phyloP scores from a whole-genome alignment of 1,284 basidiomycete genomes.

The Sporisorium graminicola region DNA sequence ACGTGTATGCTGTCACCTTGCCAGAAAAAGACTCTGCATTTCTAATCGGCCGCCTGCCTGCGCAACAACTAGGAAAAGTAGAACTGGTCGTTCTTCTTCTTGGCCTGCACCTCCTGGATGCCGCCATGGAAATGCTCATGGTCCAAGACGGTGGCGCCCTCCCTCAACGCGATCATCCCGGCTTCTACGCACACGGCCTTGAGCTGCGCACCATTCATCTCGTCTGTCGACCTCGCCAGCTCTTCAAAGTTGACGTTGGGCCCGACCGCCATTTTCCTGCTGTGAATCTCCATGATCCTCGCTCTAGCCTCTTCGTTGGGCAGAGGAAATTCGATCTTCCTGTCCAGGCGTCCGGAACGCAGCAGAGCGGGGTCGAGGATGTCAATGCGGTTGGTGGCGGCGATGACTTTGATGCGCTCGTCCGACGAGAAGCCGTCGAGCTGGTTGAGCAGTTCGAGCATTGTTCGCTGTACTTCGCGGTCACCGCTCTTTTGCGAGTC shows the following conservation, averaged over 20 bases:
- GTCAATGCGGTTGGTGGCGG: conserved; percentile 98
- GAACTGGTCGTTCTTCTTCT: conserved; percentile 69
- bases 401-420: conserved; percentile 98
- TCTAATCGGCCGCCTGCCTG: neutral
- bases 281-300: conserved; percentile 82
- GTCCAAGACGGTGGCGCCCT: conserved; percentile 79
- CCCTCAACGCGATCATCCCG: conserved; percentile 96
- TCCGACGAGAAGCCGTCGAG: conserved; percentile 88
- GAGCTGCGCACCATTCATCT: conserved; percentile 79
- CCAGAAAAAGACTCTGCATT: neutral
- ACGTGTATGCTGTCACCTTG: too few relatives aligned
- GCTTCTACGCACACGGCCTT: conserved; percentile 83
- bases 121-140: conserved; percentile 70
- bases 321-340: conserved; percentile 85
- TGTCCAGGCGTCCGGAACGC: conserved; percentile 80
- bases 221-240: conserved; percentile 80
- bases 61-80: conserved; percentile 52
- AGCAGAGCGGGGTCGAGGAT: conserved; percentile 87
- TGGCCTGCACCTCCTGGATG: conserved; percentile 69
- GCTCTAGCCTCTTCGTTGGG: conserved; percentile 81
- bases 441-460: conserved; percentile 96
- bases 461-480: conserved; percentile 98
- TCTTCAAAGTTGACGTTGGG: conserved; percentile 82
- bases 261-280: conserved; percentile 90
- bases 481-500: conserved; percentile 98